Evolutionary conservation across 495 filamentous ascomycete species (phyloP).

Genomic region (Podospora didyma): DNA sequence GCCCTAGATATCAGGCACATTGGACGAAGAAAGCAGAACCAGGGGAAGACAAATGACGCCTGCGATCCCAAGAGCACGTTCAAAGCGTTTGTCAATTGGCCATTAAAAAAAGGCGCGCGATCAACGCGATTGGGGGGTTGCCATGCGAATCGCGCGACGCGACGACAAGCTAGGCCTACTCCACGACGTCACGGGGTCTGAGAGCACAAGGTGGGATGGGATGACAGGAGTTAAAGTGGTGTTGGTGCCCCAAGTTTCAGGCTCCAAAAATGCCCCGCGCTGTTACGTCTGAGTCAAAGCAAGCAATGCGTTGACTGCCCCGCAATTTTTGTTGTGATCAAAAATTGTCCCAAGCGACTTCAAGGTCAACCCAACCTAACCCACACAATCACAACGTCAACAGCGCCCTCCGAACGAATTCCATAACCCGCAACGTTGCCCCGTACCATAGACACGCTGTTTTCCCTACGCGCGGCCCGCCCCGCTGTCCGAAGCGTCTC

Average conservation of each 20-base stretch:
- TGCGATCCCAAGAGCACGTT: too few relatives aligned
- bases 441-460: constrained; percentile 43
- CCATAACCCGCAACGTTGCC: not conserved
- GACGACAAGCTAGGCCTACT: not conserved
- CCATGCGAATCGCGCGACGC: constrained; percentile 16
- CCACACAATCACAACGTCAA: not conserved
- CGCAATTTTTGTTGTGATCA: constrained; percentile 13
- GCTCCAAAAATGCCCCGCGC: constrained; percentile 9
- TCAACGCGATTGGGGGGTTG: constrained; percentile 14
- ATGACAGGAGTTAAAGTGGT: not conserved
- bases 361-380: not conserved
- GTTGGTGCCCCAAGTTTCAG: constrained; percentile 1
- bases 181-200: constrained; percentile 26
- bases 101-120: constrained; percentile 19
- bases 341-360: constrained; percentile 9
- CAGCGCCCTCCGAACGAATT: not conserved
- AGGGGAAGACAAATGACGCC: too few relatives aligned
- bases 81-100: not conserved
- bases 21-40: too few relatives aligned
- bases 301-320: constrained; percentile 1
- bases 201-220: too few relatives aligned
- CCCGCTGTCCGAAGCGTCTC: constrained; percentile 44
- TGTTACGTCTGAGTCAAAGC: constrained; percentile 7
- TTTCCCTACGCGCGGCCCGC: constrained; percentile 35
- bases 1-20: too few relatives aligned